These are phyloP conservation scores for Saccharomyces hybrid DNA, from an alignment of 1,139 yeast genomes.

Conservation along the genomic window DNA sequence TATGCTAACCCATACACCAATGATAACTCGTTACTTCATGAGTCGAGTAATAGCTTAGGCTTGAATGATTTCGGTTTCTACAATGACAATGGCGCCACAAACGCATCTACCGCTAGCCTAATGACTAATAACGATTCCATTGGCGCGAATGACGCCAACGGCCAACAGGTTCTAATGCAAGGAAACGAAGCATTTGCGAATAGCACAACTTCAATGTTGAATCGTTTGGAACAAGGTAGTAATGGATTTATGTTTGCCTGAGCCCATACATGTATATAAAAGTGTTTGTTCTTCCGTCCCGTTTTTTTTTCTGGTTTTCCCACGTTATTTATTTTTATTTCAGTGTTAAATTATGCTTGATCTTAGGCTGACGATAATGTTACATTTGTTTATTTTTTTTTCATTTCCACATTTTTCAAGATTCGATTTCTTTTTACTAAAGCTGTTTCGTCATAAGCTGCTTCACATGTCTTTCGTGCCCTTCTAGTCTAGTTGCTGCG, in stretches of 20 bases:
- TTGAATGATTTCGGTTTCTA: slow-evolving; percentile 2
- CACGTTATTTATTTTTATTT: background rate
- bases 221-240: slow-evolving; percentile 25
- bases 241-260: slow-evolving; percentile 22
- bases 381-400: background rate
- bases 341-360: background rate
- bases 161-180: slow-evolving; percentile 5
- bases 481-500: background rate
- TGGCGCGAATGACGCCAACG: slow-evolving; percentile 4
- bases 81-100: background rate
- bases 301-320: slow-evolving; percentile 1
- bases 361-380: background rate
- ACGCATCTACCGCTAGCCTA: background rate
- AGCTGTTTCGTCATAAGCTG: background rate
- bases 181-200: slow-evolving; percentile 6
- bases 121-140: background rate
- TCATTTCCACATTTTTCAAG: background rate
- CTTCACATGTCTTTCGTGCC: background rate
- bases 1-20: background rate
- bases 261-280: slow-evolving; percentile 2
- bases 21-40: slow-evolving; percentile 1
- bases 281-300: background rate
- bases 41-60: background rate
- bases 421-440: background rate
- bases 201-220: slow-evolving; percentile 14